Evolutionary conservation across 73 alveolate genomes (phyloP).

Genomic region (Paraurostyla sp.): DNA sequence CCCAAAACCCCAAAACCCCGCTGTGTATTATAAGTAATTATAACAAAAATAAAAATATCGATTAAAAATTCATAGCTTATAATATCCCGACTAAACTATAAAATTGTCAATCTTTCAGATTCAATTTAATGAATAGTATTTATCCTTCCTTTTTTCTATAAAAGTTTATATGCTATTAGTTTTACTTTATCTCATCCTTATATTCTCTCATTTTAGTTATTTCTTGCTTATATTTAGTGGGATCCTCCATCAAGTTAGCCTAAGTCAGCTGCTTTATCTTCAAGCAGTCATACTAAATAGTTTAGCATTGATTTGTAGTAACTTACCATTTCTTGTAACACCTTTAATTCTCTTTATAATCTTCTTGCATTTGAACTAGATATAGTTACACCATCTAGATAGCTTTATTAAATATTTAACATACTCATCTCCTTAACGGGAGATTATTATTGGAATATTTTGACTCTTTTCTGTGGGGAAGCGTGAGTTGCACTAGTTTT

Average conservation of each 20-base stretch:
- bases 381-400: slow-evolving; percentile 53
- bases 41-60: too few relatives aligned
- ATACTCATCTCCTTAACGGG: slow-evolving; percentile 41
- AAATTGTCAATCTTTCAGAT: slow-evolving; percentile 47
- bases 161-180: background rate
- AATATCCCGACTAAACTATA: too few relatives aligned
- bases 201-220: slow-evolving; percentile 57
- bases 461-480: slow-evolving; percentile 48
- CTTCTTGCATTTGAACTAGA: slow-evolving; percentile 62
- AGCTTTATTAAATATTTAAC: background rate
- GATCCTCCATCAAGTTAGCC: slow-evolving; percentile 56
- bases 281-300: slow-evolving; percentile 52
- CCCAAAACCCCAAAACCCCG: slow-evolving; percentile 37
- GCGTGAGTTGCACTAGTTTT: background rate
- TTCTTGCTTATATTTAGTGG: slow-evolving; percentile 52
- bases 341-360: slow-evolving; percentile 44
- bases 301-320: background rate
- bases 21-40: too few relatives aligned
- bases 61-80: too few relatives aligned
- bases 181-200: slow-evolving; percentile 57
- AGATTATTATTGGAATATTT: background rate
- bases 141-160: slow-evolving; percentile 53
- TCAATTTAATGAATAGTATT: slow-evolving; percentile 33
- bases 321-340: slow-evolving; percentile 46
- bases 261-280: slow-evolving; percentile 46